A percentile compares a stretch with the other conserved stretches of the same genome.
Evolutionary conservation across 2,329 filamentous ascomycete genomes (phyloP).

Genomic region (Beauveria pseudobassiana): DNA sequence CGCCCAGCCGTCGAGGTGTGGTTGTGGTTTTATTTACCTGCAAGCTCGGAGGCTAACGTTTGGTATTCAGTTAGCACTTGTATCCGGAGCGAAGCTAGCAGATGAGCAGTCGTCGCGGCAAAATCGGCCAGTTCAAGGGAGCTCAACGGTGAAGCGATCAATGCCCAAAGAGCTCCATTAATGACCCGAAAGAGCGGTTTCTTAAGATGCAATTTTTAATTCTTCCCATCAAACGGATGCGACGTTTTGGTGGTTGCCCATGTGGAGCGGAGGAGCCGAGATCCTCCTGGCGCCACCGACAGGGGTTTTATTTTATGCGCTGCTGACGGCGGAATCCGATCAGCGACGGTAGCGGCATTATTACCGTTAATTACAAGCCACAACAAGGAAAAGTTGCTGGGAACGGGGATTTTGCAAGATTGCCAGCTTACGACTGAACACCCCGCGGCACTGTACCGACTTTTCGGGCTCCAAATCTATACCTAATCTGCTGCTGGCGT

Average conservation of each 20-base stretch:
- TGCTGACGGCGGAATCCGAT: background rate
- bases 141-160: background rate
- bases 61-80: background rate
- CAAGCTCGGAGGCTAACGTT: too few species aligned
- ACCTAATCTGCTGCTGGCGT: background rate
- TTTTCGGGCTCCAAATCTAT: background rate
- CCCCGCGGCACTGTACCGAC: too few species aligned
- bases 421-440: background rate
- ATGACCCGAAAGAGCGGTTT: background rate
- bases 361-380: too few species aligned
- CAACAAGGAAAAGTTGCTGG: background rate
- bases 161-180: background rate
- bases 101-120: background rate
- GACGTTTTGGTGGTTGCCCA: background rate
- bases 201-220: too few species aligned
- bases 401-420: background rate
- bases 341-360: background rate
- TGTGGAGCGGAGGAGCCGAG: conserved; percentile 1
- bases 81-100: background rate
- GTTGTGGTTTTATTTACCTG: background rate
- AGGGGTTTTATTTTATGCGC: background rate
- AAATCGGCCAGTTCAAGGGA: background rate
- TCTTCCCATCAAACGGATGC: too few species aligned
- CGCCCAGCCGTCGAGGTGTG: background rate
- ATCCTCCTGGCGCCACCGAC: background rate